phyloP scores from a whole-genome alignment of 2,329 filamentous ascomycete species.

The Colletotrichum noveboracense region DNA sequence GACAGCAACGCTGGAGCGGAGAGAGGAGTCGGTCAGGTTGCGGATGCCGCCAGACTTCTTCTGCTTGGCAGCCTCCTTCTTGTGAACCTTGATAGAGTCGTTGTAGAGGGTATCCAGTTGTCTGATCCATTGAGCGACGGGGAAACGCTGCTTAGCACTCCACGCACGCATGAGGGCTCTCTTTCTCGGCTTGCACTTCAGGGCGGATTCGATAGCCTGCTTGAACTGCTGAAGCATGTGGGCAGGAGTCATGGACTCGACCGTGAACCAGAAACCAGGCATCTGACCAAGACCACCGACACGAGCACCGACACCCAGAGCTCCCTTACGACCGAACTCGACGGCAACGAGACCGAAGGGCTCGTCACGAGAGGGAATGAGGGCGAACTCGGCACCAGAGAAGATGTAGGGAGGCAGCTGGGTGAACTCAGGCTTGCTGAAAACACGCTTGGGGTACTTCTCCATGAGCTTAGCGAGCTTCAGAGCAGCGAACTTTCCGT shows the following conservation, averaged over 20 bases:
- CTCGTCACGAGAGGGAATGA: conserved; percentile 73
- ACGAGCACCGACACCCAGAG: conserved; percentile 68
- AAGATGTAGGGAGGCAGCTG: conserved; percentile 71
- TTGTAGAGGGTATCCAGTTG: conserved; percentile 67
- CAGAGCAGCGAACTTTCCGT: conserved; percentile 70
- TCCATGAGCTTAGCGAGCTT: conserved; percentile 70
- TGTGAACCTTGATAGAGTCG: conserved; percentile 60
- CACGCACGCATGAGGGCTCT: conserved; percentile 68
- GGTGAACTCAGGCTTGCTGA: conserved; percentile 72
- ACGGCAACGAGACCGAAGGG: conserved; percentile 73
- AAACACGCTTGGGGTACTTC: conserved; percentile 68
- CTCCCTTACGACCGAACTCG: conserved; percentile 72
- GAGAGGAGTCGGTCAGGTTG: conserved; percentile 15
- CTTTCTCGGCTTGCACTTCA: conserved; percentile 60
- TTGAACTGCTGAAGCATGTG: conserved; percentile 71
- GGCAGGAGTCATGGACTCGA: conserved; percentile 67
- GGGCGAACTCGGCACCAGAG: conserved; percentile 70
- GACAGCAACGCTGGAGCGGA: conserved; percentile 12
- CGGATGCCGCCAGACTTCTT: conserved; percentile 17
- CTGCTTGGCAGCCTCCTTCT: conserved; percentile 31
- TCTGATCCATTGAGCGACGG: conserved; percentile 70
- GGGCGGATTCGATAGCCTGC: conserved; percentile 64
- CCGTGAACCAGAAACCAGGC: conserved; percentile 75
- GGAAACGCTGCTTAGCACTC: conserved; percentile 70
- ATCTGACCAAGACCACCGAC: conserved; percentile 73